Evolutionary conservation across 768 basidiomycete genomes (phyloP).

Genomic region (Podaxis carcinomalis): DNA sequence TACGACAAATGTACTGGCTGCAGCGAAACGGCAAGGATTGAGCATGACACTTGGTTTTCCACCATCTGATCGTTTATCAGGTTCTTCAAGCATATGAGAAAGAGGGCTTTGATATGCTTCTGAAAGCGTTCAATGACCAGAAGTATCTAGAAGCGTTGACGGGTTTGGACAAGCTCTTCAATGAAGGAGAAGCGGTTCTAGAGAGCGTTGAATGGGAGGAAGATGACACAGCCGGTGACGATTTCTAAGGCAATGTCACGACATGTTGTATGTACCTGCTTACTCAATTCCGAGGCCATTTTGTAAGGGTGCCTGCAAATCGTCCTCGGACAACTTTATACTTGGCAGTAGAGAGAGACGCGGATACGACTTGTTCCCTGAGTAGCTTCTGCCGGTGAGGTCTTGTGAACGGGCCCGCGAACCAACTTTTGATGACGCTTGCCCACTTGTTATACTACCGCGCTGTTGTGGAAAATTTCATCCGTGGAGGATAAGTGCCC

Average conservation of each 20-base stretch:
- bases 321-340: background rate
- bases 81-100: slow-evolving; percentile 77
- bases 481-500: background rate
- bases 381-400: background rate
- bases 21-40: slow-evolving; percentile 59
- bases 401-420: background rate
- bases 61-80: slow-evolving; percentile 29
- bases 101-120: slow-evolving; percentile 76
- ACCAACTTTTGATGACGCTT: background rate
- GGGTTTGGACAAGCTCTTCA: slow-evolving; percentile 73
- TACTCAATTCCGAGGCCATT: background rate
- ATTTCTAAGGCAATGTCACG: slow-evolving; percentile 10
- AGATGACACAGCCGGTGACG: slow-evolving; percentile 41
- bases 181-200: slow-evolving; percentile 67
- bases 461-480: background rate
- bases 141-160: slow-evolving; percentile 73
- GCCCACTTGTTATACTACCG: background rate
- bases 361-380: background rate
- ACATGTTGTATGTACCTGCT: background rate
- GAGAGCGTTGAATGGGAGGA: slow-evolving; percentile 79
- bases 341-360: background rate
- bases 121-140: slow-evolving; percentile 78
- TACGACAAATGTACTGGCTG: slow-evolving; percentile 91
- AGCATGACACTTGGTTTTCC: background rate
- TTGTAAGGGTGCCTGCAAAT: background rate